Base-by-base conservation (phyloP, 768 basidiomycete species). In the Gloeopeniophorella convolvens region DNA sequence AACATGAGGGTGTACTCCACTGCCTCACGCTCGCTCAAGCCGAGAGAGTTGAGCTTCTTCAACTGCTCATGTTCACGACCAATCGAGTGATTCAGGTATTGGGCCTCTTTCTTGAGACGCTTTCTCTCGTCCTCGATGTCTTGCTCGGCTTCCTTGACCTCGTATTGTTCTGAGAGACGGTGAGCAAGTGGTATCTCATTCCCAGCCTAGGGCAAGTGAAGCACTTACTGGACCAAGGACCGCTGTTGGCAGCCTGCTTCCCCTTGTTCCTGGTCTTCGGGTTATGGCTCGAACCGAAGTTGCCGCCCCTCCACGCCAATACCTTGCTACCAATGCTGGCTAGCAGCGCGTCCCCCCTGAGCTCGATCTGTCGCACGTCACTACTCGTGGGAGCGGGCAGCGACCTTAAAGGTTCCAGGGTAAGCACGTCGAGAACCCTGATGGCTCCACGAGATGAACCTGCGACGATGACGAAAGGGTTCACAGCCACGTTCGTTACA, bases 1-100 rank as follows among this genome's bases (percentile, higher is more conserved):
- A 91, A 74, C 87, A 91, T 91, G 39, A 92, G 63, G 0, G 82
- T 74, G 57, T 92, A 92, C 59, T 89, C 84, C 23, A 91, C 68
- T 0, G 83, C 86, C 59, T 89, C 89, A 1, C 66, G 65, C 59
- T 92, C 89, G 49, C 73, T 80, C 33, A 91, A 66, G 2, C 89
- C 89, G 3, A 92, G 73, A n/a, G 66, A 65, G 28, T 78, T 70
- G 20, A 90, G 63, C 10, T 74, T 72, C 2, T 70, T 70, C 11
- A 68, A 67, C 54, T 91, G 85, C 56, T 80, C 83, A 21, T 70
- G 68, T 52, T 78, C 77, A 28, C 77, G 72, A 0, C 73, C 72
- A 55, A 74, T 69, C 3, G 62, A 63, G 13, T 65, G 67, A 36
- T 69, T 68, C 1, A 56, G 45, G 40, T 67, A 48, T 6, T 67